A percentile compares a stretch with the other conserved stretches of the same genome.
Evolutionary conservation across 129 eudicot genomes (phyloP).

Genomic region (Pittosporum tobira): DNA sequence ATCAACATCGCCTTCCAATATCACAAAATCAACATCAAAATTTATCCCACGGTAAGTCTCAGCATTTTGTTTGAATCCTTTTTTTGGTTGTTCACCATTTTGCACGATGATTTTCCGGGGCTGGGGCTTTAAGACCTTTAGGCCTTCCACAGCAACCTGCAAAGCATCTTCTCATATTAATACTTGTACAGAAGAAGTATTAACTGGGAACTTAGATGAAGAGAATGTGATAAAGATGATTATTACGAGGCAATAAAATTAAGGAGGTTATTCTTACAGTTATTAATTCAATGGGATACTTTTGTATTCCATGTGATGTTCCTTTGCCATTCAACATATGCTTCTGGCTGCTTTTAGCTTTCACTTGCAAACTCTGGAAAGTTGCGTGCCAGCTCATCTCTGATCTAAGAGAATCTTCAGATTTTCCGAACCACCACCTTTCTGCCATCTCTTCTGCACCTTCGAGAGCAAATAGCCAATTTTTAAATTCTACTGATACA

Average conservation of each 20-base stretch:
- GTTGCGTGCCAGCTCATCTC: slow-evolving; percentile 91
- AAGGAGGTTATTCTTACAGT: slow-evolving; percentile 41
- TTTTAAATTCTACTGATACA: slow-evolving; percentile 56
- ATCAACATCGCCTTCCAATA: slow-evolving; percentile 50
- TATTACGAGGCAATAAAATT: not conserved
- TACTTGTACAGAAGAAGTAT: not conserved
- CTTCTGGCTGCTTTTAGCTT: slow-evolving; percentile 65
- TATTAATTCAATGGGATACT: slow-evolving; percentile 63
- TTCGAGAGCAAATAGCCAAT: slow-evolving; percentile 94
- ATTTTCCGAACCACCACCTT: slow-evolving; percentile 26
- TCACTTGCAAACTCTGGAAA: slow-evolving; percentile 54
- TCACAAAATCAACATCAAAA: slow-evolving; percentile 50
- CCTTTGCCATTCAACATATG: slow-evolving; percentile 23
- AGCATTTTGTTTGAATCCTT: slow-evolving; percentile 32
- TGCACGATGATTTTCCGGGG: slow-evolving; percentile 18
- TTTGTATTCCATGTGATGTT: slow-evolving; percentile 26
- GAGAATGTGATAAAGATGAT: not conserved
- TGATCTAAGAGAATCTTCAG: slow-evolving; percentile 58
- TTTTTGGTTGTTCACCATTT: slow-evolving; percentile 30
- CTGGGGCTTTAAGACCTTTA: slow-evolving; percentile 77
- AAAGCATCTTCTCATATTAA: slow-evolving; percentile 6
- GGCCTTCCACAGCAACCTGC: slow-evolving; percentile 82
- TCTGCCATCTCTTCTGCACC: slow-evolving; percentile 66
- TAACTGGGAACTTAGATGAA: not conserved
- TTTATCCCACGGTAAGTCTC: slow-evolving; percentile 57